Percentiles rank a stretch among this genome's conserved stretches.
Conservation (phyloP, 495 filamentous ascomycete genomes). For the Hypoxylon fragiforme region DNA sequence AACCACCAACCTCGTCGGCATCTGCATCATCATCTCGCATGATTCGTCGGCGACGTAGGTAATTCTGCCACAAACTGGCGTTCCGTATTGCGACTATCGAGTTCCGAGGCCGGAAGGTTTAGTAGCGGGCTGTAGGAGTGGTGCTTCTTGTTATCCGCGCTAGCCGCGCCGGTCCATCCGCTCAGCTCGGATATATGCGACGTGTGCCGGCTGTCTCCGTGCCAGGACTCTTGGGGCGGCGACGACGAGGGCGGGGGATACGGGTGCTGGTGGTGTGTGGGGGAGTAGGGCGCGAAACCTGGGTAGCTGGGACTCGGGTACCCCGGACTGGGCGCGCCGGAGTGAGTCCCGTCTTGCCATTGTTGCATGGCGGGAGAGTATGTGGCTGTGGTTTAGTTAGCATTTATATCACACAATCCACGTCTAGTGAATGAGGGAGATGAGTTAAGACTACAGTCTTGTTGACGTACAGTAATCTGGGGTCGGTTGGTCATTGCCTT, state of each 20-base stretch:
- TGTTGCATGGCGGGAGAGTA: conserved; percentile 12
- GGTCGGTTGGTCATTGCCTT: background rate
- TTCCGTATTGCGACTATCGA: conserved; percentile 17
- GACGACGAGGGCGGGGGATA: conserved; percentile 5
- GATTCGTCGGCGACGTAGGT: background rate
- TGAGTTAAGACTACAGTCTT: conserved; percentile 6
- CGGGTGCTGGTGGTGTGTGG: conserved; percentile 5
- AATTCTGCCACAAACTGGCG: conserved; percentile 19
- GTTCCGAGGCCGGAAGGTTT: conserved; percentile 9
- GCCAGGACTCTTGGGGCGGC: conserved; percentile 7
- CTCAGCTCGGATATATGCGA: conserved; percentile 21
- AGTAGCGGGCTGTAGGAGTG: conserved; percentile 18
- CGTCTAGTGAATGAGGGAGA: background rate
- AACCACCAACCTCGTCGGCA: background rate
- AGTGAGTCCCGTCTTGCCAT: conserved; percentile 10
- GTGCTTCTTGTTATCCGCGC: conserved; percentile 8
- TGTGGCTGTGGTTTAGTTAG: conserved; percentile 15
- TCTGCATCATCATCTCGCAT: background rate
- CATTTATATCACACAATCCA: background rate
- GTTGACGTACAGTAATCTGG: conserved; percentile 6
- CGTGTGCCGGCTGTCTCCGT: conserved; percentile 10
- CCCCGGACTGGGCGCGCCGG: conserved; percentile 6
- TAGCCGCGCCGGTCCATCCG: conserved; percentile 15
- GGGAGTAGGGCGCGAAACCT: conserved; percentile 16
- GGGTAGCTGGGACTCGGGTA: conserved; percentile 2